Evolutionary conservation across 2,329 filamentous ascomycete genomes (phyloP), one percentile per base, ranked within the genome.

Genomic region (Trichoderma asperellum): DNA sequence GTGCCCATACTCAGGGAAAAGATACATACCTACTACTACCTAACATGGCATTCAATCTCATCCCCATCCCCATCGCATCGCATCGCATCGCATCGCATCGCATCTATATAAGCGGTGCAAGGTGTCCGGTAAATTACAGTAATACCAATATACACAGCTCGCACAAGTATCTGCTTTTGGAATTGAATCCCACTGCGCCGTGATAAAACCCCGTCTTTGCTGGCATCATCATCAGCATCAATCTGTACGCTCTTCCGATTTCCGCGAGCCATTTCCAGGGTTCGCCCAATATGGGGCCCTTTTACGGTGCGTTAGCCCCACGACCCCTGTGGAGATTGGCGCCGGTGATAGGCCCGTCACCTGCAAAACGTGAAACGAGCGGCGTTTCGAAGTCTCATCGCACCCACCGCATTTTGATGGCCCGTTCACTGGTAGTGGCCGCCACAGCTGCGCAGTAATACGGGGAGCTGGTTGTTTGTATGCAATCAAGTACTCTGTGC

Each of bases 281-380:
- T 61, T 52, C 47, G 47, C 21, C 58, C 55, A 29, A 58, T 35
- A 59, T 57, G 66, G 66, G 35, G 40, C 40, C 37, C 66, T 37
- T 24, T 49, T 21, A n/a, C 34, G 43, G 40, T 35, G 60, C 32
- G 47, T 27, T 57, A 52, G 56, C 66, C 29, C 35, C 21, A 59
- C 47, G 24, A 53, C 67, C 58, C 55, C 67, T 43, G 37, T 62
- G 34, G 43, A 53, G 27, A 18, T 10, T 32, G 60, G 37, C 61
- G 68, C 68, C 14, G 65, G 40, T 70, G 71, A 74, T 73, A 70
- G 74, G 72, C 58, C 65, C 55, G 60, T 52, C 64, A 60, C 61
- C 63, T 52, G 68, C 70, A 57, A 67, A 72, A 66, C 69, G 61
- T 75, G 74, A 76, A 76, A 76, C 74, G 66, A 68, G 71, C 72